Base-by-base conservation (phyloP, 2,329 filamentous ascomycete genomes). In the Teratosphaeria viscida region DNA sequence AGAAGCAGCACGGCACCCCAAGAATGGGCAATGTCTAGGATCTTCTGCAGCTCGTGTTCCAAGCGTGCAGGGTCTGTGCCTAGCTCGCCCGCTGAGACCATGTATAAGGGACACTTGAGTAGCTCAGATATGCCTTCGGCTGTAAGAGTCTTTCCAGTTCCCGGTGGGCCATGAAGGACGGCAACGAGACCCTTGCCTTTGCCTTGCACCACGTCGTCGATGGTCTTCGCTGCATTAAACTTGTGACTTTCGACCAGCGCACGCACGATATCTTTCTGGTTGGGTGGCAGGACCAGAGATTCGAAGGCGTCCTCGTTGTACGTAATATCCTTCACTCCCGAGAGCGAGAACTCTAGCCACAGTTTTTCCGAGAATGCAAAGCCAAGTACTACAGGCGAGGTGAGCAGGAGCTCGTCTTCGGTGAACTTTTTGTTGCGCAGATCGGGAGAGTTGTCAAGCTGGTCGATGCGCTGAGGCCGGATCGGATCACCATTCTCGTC, bases 361-460 rank as follows among this genome's bases (percentile, higher is more conserved):
- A 90, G 79, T 75, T 95, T 96, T 74, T 95, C 90, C 0, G 84
- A 85, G 71, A 96, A 95, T 0, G 89, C 84, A 67, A 95, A 96
- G 0, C 91, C 92, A 1, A 95, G 81, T 0, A 95, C 89, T 0
- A 95, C 85, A 0, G 91, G 88, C 1, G 89, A 92, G 1, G 90
- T 86, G 55, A 95, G 86, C 5, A 96, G 78, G 27, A 94, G 86
- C 65, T 96, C 89, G 62, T 95, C 90, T 55, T 94, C 89, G 0
- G 82, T 88, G 71, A 94, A 92, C 23, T 61, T 65, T 61, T 63
- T 43, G 57, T 59, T 67, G 66, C 63, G 64, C 34, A 70, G 67
- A 4, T 71, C 71, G n/a, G 58, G 27, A 23, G 60, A 58, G 12
- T 66, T 66, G 2, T 76, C 73, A 23, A 87, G 74, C 59, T 79